Base-by-base conservation (phyloP, 1,284 basidiomycete species). In the Ganoderma boninense region DNA sequence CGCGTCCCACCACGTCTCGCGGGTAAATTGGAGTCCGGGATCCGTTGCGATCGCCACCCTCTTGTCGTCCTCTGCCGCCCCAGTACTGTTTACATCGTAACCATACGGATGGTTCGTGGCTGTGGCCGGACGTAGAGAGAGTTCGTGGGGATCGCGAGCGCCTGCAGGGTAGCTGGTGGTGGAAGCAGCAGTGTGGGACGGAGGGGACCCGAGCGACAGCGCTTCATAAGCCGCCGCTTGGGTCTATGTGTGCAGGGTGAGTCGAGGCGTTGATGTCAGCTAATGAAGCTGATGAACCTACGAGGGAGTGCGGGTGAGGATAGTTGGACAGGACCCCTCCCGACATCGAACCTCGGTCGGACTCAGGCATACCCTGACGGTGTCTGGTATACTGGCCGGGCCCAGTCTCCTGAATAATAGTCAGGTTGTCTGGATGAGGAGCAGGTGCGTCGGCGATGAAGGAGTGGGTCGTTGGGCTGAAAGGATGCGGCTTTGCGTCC, bases 1-100 rank as follows among this genome's bases (percentile, higher is more conserved):
- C 5, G 86, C 87, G 76, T 94, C 93, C 90, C 91, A 94, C 92
- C 92, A 94, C 43, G 88, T 89, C 82, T 91, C 89, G 65, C 91
- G 90, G 38, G 85, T 83, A 78, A 92, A 93, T 61, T 86, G 84
- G 38, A 91, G 79, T 16, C 90, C 90, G 8, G 92, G 92, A 70
- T 89, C 87, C 62, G 82, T 76, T 40, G 76, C 79, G 42, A 86
- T 87, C 23, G 40, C 64, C 54, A 56, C 32, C 35, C 43, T 70
- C 63, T 69, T 65, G 3, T 35, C 56, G 20, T 66, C 66, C 42
- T 46, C 65, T 10, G 59, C 61, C 32, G 5, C 32, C 40, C 65
- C 70, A 38, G 2, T 62, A 10, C 60, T 65, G 29, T 57, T 49
- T 18, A 68, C 73, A 59, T 59, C 65, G 38, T 66, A 69, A 62